Conservation (phyloP, 75 land plant genomes). For the Selaginella moellendorffii region DNA sequence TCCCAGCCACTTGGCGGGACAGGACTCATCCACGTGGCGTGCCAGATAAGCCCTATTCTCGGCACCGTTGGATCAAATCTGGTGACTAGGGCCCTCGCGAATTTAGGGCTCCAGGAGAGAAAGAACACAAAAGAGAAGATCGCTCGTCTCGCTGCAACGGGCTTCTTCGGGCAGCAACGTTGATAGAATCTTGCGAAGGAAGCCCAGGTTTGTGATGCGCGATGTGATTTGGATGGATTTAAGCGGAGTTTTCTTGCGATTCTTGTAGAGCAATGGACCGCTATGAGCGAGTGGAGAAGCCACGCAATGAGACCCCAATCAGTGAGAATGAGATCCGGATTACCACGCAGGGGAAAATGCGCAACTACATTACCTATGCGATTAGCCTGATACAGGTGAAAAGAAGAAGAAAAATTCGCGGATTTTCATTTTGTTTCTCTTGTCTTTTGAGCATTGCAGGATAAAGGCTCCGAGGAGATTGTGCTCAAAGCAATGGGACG, state of each 20-base stretch:
- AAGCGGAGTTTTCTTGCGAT: not conserved
- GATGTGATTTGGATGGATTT: not conserved
- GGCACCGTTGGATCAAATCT: conserved; percentile 1
- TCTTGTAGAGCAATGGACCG: conserved; percentile 27
- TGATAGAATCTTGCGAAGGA: not conserved
- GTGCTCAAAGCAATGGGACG: not conserved
- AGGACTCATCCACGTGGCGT: no score
- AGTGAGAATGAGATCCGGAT: conserved; percentile 70
- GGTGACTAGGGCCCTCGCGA: not conserved
- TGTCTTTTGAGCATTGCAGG: not conserved
- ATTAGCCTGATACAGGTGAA: conserved; percentile 49
- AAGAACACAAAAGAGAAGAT: no score
- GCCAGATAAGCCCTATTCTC: no score
- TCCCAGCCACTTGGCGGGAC: no score
- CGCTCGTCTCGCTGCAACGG: not conserved
- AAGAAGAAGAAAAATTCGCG: not conserved
- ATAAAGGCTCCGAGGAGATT: not conserved
- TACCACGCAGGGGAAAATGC: conserved; percentile 63
- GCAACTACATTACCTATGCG: conserved; percentile 73
- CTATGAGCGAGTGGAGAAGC: conserved; percentile 74
- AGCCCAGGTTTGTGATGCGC: not conserved
- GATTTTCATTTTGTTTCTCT: not conserved
- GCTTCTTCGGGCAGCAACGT: not conserved
- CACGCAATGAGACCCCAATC: conserved; percentile 56
- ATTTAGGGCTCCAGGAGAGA: not conserved